Evolutionary conservation across 306 rosid genomes (phyloP), one percentile per base, ranked within the genome.

Genomic region (Gynostemma pentaphyllum): DNA sequence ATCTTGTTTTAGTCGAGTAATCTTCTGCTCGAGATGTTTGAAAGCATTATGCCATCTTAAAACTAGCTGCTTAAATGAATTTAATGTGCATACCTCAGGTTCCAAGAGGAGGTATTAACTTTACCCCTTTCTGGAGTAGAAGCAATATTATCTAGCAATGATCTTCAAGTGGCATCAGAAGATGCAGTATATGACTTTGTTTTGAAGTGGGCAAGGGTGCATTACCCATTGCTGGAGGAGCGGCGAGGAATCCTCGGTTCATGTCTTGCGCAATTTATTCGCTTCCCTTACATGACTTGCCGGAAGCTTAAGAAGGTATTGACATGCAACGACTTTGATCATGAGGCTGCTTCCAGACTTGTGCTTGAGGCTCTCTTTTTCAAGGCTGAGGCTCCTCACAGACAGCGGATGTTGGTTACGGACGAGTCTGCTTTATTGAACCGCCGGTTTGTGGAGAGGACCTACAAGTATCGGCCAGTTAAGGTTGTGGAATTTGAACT

Each of bases 131-230:
- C 94, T 68, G 98, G 98, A 69, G 67, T 92, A 22, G 98, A 88
- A 74, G 96, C 96, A 11, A 79, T 92, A 71, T 59, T 92, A 68
- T 77, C 94, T 34, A 92, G 98, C 37, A 95, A 92, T 64, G 90
- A 81, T 69, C 96, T 92, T 72, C 98, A 88, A 75, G 84, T 92
- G 66, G 90, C 96, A 51, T 92, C 98, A 24, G 98, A 92, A 79
- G 98, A 92, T 78, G 90, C 88, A 53, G 87, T 88, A 4, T 92
- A 86, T 72, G 98, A 92, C 72, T 88, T 92, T 69, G 83, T 88
- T 65, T 78, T 92, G 85, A 92, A 79, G 72, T 92, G 98, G 98
- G 83, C 88, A 5, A 76, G 88, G 78, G 46, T 64, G 15, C 94
- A 82, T 65, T 88, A 71, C 73, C 66, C 81, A 61, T 88, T 72